Base-by-base conservation (phyloP, 1,284 basidiomycete species). In the Naganishia sp. region DNA sequence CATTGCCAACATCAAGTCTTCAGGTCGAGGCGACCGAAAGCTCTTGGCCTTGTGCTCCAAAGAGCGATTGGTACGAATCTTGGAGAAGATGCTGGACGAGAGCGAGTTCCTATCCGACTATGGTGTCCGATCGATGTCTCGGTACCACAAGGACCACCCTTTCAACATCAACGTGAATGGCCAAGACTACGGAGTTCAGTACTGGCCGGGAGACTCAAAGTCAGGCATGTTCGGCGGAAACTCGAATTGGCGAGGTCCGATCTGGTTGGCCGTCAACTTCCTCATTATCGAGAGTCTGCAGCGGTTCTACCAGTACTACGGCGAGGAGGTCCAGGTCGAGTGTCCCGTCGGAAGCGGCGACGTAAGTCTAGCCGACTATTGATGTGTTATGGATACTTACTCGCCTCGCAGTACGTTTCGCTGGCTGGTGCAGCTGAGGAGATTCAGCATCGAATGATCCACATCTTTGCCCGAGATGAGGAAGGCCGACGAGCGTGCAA, bases 211-310 rank as follows among this genome's bases (percentile, higher is more conserved):
- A 18, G 95, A 99, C 77, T 96, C 93, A 1, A 87, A 86, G 75
- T 94, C 91, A 41, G 94, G 93, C 66, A 99, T 99, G 95, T 98
- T 98, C 78, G 95, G 96, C 64, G 94, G 94, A 39, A 98, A 98
- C 79, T 94, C 91, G 23, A 97, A 99, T 78, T 96, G 94, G 94
- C 85, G 94, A 76, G 83, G 84, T n/a, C 84, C 84, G n/a, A 83
- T 85, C 72, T 85, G 94, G 95, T 86, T 97, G 56, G 92, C 94
- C 4, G 91, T 92, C 68, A 97, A 95, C 80, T 96, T 96, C 82
- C 77, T 99, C 67, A 83, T 97, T 67, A 92, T 93, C 53, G 76
- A 77, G 67, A 97, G 81, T 91, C 88, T 98, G 65, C 95, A 98
- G 80, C 85, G 95, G 35, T 98, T 98, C 85, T 90, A 98, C 80